Evolutionary conservation across 768 basidiomycete species (phyloP).

Genomic region (Mycena maculata): DNA sequence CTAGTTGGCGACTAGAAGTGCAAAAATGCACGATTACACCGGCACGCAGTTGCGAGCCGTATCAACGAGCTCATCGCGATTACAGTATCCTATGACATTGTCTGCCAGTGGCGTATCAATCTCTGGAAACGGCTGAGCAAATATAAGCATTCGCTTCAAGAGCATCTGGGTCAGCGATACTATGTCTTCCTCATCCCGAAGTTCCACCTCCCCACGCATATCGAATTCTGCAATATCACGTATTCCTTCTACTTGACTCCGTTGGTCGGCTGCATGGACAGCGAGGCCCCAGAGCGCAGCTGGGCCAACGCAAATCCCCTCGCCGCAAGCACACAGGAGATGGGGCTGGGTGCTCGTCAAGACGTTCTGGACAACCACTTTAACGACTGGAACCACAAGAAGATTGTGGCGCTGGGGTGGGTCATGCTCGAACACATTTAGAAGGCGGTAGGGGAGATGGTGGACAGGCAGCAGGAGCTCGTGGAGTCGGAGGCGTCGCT

Average conservation of each 20-base stretch:
- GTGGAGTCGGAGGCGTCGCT: slow-evolving; percentile 4
- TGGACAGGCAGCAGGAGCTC: background rate
- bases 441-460: slow-evolving; percentile 8
- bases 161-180: too few relatives aligned
- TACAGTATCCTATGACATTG: too few relatives aligned
- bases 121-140: too few relatives aligned
- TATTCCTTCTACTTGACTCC: slow-evolving; percentile 38
- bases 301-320: slow-evolving; percentile 44
- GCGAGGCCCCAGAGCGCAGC: slow-evolving; percentile 48
- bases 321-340: slow-evolving; percentile 51
- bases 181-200: too few relatives aligned
- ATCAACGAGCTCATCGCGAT: too few relatives aligned
- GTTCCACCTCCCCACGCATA: too few relatives aligned
- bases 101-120: too few relatives aligned
- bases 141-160: too few relatives aligned
- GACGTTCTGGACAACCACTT: slow-evolving; percentile 20
- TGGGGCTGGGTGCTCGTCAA: slow-evolving; percentile 41
- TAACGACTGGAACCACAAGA: slow-evolving; percentile 27
- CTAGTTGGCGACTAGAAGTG: too few relatives aligned
- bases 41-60: too few relatives aligned
- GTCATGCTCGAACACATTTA: background rate
- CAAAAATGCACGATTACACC: too few relatives aligned
- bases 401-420: slow-evolving; percentile 9
- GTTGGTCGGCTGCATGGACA: slow-evolving; percentile 49
- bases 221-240: too few relatives aligned